These are phyloP conservation scores for Fusarium tupiense DNA, from an alignment of 2,329 filamentous ascomycete species.

Conservation along the genomic window DNA sequence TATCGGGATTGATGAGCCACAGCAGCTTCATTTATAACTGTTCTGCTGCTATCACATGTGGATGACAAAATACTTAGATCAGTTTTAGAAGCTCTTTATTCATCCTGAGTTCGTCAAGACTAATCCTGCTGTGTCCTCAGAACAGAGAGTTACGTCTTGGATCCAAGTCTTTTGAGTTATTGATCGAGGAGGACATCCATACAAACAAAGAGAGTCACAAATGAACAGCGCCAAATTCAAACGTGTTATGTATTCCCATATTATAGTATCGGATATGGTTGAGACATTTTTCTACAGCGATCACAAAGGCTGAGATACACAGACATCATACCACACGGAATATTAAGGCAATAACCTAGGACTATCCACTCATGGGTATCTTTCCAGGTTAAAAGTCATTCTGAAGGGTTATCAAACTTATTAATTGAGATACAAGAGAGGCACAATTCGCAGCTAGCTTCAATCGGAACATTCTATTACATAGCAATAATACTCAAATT, in stretches of 20 bases:
- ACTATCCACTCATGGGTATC: fast-evolving
- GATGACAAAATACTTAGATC: neutral
- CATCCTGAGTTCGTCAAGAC: neutral
- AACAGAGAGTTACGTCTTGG: neutral
- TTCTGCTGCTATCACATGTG: neutral
- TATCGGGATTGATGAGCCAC: neutral
- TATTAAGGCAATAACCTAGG: fast-evolving
- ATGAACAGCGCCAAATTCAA: neutral
- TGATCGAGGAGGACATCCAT: neutral
- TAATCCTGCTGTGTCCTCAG: neutral
- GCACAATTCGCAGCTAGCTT: neutral
- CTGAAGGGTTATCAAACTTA: neutral
- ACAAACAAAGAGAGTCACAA: neutral
- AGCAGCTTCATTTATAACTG: neutral
- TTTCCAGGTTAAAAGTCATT: neutral
- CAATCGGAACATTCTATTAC: neutral
- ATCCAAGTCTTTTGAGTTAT: neutral
- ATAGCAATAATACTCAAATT: neutral
- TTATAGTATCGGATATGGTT: neutral
- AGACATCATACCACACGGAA: neutral
- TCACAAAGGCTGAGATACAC: neutral
- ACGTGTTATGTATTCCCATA: neutral
- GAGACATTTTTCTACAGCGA: neutral
- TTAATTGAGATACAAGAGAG: neutral
- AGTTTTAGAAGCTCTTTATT: neutral